Evolutionary conservation across 1,284 basidiomycete genomes (phyloP), one percentile per base, ranked within the genome.

Genomic region (Agaricales sp.): DNA sequence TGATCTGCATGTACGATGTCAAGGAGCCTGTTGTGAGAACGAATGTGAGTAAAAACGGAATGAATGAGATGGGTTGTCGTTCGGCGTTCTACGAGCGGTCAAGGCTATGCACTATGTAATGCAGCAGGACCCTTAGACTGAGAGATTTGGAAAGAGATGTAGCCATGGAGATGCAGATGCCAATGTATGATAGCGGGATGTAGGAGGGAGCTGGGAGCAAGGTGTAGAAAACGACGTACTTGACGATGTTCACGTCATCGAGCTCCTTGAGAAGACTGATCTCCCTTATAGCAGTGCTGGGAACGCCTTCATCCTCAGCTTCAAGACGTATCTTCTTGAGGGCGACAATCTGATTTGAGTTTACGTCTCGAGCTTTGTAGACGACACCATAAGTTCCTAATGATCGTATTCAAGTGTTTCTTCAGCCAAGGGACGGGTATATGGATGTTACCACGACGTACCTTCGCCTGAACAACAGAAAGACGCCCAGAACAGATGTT

Each of bases 311-410:
- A 58, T 96, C 96, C 68, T 99, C 95, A 16, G 93, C 92, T 66
- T 99, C 96, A 30, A 99, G 81, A 51, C 95, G 80, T 61, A 99
- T 99, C 77, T 99, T 98, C 79, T 99, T 99, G 61, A 94, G 73
- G 45, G 93, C 93, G 47, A 93, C 94, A 58, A 91, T 80, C 66
- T 81, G 63, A 68, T 89, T 80, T 48, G 80, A 81, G 57, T 69
- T 73, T 63, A 82, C 67, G 65, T 92, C 81, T 62, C 82, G 80
- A 54, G 84, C 91, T 67, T 93, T 93, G 78, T 98, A 98, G 16
- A 99, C 95, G 50, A 98, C 95, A 55, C 96, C 96, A 59, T 99
- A 99, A 44, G 96, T 99, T 59, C 95, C 95, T 98, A 59, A n/a
- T n/a, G 24, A 47, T 24, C 22, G 23, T 3, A 47, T 16, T 38